Percentiles rank a stretch among this genome's conserved stretches.
Evolutionary conservation across 352 stramenopile species (phyloP).

Genomic region (Plasmopara muralis): DNA sequence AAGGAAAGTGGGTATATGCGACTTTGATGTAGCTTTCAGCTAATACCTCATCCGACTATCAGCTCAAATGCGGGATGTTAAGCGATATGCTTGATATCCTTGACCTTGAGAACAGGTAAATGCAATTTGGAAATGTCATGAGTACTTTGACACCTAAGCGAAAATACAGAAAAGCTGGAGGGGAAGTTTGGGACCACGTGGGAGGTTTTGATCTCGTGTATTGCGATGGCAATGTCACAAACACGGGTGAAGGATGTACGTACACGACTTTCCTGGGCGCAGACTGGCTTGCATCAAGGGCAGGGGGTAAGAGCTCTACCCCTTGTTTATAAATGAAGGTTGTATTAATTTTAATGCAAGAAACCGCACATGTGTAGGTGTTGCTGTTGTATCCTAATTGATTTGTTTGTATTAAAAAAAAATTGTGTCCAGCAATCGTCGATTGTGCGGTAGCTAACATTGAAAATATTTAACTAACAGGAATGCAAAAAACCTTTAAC

Average conservation of each 20-base stretch:
- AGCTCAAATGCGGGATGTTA: constrained; percentile 91
- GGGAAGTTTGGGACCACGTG: constrained; percentile 41
- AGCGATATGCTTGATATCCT: constrained; percentile 94
- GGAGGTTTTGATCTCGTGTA: constrained; percentile 80
- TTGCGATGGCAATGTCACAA: constrained; percentile 46
- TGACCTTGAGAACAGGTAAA: constrained; percentile 84
- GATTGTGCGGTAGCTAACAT: no score
- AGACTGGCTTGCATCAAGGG: constrained; percentile 36
- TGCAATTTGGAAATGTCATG: background rate
- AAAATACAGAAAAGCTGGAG: constrained; percentile 19
- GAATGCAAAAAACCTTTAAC: no score
- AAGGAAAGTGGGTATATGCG: background rate
- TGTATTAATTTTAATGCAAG: no score
- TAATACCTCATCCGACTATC: constrained; percentile 88
- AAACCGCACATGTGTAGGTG: no score
- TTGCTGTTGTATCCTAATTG: no score
- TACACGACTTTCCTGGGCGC: constrained; percentile 71
- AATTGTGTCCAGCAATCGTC: no score
- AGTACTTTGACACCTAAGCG: constrained; percentile 2
- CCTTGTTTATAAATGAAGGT: no score
- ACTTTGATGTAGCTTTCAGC: constrained; percentile 61
- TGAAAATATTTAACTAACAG: no score
- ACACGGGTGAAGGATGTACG: constrained; percentile 57
- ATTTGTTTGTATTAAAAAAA: no score
- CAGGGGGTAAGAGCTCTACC: constrained; percentile 3